phyloP scores from a whole-genome alignment of 352 stramenopile species.

The Albugo candida region DNA sequence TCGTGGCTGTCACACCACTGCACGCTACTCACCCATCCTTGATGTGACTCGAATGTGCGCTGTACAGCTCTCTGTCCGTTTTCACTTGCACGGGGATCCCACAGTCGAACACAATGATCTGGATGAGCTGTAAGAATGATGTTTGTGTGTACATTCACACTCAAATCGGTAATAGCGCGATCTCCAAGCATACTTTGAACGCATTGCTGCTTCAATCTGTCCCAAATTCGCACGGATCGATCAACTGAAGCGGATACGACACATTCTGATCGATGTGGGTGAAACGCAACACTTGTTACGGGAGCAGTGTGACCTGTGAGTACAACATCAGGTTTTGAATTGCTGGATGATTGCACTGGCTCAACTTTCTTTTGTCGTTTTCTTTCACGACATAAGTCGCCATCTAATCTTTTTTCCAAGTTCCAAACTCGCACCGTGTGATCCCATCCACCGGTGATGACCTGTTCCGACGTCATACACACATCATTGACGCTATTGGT shows the following conservation, averaged over 20 bases:
- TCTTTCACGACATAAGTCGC: conserved; percentile 17
- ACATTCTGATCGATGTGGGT: conserved; percentile 25
- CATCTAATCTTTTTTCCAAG: conserved; percentile 4
- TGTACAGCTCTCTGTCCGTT: conserved; percentile 52
- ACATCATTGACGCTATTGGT: conserved; percentile 68
- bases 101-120: conserved; percentile 64
- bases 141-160: conserved; percentile 26
- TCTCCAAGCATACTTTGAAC: conserved; percentile 57
- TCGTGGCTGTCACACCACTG: conserved; percentile 37
- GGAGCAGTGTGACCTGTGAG: conserved; percentile 59
- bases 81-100: conserved; percentile 50
- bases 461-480: conserved; percentile 12
- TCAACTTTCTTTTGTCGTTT: conserved; percentile 28
- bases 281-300: conserved; percentile 55
- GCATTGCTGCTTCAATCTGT: conserved; percentile 47
- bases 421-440: conserved; percentile 69
- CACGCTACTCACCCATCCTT: conserved; percentile 65
- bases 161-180: conserved; percentile 51
- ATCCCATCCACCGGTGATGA: conserved; percentile 66
- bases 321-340: conserved; percentile 52
- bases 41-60: conserved; percentile 67
- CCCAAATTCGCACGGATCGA: conserved; percentile 58
- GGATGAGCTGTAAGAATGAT: conserved; percentile 61
- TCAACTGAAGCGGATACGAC: conserved; percentile 48
- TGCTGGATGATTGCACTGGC: conserved; percentile 30